These are phyloP conservation scores for Zymoseptoria pseudotritici DNA, from an alignment of 2,329 filamentous ascomycete species.

Conservation along the genomic window DNA sequence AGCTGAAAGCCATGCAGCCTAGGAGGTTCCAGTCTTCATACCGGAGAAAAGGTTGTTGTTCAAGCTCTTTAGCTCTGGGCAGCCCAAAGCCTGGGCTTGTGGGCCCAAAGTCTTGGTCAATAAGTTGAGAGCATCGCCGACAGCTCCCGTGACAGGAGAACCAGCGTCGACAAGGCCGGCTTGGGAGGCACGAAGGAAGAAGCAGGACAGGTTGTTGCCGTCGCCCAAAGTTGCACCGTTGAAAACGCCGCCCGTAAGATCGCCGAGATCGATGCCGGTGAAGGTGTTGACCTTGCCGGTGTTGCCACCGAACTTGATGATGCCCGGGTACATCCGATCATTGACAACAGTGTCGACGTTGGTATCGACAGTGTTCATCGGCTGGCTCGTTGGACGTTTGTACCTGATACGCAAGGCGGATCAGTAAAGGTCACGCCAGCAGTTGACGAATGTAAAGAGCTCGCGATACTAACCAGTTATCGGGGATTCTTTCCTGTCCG, in stretches of 20 bases:
- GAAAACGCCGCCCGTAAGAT: slow-evolving; percentile 36
- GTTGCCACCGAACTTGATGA: slow-evolving; percentile 25
- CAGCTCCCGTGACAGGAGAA: slow-evolving; percentile 9
- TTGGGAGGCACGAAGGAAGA: slow-evolving; percentile 22
- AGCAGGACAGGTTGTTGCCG: slow-evolving; percentile 31
- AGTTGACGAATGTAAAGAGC: too few relatives aligned
- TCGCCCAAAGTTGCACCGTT: slow-evolving; percentile 25
- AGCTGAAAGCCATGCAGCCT: too few relatives aligned
- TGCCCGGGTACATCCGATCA: slow-evolving; percentile 19
- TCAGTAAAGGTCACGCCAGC: too few relatives aligned
- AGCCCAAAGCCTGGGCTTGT: slow-evolving; percentile 3
- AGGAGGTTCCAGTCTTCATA: background rate
- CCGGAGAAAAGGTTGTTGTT: slow-evolving; percentile 12
- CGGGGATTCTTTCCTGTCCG: slow-evolving; percentile 17
- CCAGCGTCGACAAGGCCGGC: slow-evolving; percentile 22
- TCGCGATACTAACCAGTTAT: slow-evolving; percentile 9
- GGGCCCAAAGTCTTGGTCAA: slow-evolving; percentile 9
- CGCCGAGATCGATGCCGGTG: slow-evolving; percentile 25
- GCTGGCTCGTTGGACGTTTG: slow-evolving; percentile 23
- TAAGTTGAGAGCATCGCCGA: slow-evolving; percentile 9
- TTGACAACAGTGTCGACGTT: slow-evolving; percentile 12
- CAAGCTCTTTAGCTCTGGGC: slow-evolving; percentile 11
- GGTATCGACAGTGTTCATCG: slow-evolving; percentile 15
- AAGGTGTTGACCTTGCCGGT: slow-evolving; percentile 28
- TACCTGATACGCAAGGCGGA: too few relatives aligned